Percentiles rank a stretch among this genome's conserved stretches.
phyloP scores from a whole-genome alignment of 2,329 filamentous ascomycete species.

The Fonsecaea erecta region DNA sequence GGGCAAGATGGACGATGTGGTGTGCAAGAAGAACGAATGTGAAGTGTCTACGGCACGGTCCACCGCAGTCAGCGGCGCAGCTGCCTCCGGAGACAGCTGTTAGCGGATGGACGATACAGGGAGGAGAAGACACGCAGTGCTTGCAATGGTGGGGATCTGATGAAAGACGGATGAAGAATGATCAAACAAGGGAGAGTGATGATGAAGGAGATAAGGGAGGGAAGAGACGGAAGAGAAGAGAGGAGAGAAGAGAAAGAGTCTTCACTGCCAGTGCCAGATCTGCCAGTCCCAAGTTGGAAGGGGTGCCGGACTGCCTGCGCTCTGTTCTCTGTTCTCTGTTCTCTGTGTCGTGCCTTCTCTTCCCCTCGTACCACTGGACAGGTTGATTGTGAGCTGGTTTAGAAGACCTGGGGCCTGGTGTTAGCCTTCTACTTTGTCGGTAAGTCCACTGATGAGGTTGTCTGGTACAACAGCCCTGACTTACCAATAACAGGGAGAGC shows the following conservation, averaged over 20 bases:
- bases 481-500: too few species aligned
- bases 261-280: conserved; percentile 6
- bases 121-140: conserved; percentile 4
- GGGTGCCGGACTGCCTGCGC: conserved; percentile 26
- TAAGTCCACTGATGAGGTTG: neutral
- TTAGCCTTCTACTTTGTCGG: neutral
- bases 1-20: conserved; percentile 13
- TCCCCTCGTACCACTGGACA: neutral
- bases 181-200: conserved; percentile 21
- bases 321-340: neutral
- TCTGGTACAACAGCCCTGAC: neutral
- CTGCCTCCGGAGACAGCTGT: conserved; percentile 3
- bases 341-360: neutral
- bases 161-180: conserved; percentile 23
- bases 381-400: neutral
- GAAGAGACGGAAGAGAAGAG: neutral
- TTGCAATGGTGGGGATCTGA: conserved; percentile 17
- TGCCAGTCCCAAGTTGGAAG: conserved; percentile 19
- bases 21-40: conserved; percentile 10
- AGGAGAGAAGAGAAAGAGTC: conserved; percentile 10
- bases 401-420: neutral
- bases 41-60: neutral
- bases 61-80: conserved; percentile 12
- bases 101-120: conserved; percentile 8
- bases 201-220: conserved; percentile 16